Evolutionary conservation across 495 filamentous ascomycete genomes (phyloP).

Genomic region (Daldinia grandis): DNA sequence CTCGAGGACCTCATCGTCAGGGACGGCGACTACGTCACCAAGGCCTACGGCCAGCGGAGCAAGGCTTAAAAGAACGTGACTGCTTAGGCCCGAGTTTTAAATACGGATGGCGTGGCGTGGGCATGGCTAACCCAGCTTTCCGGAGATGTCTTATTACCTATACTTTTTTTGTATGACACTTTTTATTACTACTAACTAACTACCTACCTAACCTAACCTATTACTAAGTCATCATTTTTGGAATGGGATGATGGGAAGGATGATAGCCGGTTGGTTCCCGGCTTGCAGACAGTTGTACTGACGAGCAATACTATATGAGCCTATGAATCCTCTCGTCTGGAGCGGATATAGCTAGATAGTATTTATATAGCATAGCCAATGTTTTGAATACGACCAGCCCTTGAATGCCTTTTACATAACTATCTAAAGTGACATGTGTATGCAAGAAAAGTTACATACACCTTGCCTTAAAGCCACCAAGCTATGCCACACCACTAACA

Average conservation of each 20-base stretch:
- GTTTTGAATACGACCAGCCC: slow-evolving; percentile 25
- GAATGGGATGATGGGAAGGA: background rate
- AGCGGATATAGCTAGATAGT: slow-evolving; percentile 18
- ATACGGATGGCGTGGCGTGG: background rate
- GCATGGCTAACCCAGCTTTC: background rate
- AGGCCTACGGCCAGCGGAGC: slow-evolving; percentile 87
- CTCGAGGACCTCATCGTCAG: slow-evolving; percentile 92
- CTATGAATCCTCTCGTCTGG: background rate
- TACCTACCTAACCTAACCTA: background rate
- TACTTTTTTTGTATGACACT: background rate
- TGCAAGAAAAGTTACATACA: background rate
- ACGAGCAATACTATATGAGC: slow-evolving; percentile 21
- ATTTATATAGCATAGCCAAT: slow-evolving; percentile 30
- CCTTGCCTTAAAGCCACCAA: background rate
- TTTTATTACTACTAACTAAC: background rate
- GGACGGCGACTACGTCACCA: slow-evolving; percentile 93
- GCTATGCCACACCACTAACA: background rate
- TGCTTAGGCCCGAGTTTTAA: background rate
- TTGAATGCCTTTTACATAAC: slow-evolving; percentile 1
- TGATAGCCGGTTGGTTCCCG: slow-evolving; percentile 15
- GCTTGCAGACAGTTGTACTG: slow-evolving; percentile 6
- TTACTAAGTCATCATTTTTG: background rate
- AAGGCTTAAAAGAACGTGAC: slow-evolving; percentile 52
- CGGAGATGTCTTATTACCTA: background rate
- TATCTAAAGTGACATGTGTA: too few species aligned